Conservation (phyloP, 257 asterid species). For the Paulownia fortunei region DNA sequence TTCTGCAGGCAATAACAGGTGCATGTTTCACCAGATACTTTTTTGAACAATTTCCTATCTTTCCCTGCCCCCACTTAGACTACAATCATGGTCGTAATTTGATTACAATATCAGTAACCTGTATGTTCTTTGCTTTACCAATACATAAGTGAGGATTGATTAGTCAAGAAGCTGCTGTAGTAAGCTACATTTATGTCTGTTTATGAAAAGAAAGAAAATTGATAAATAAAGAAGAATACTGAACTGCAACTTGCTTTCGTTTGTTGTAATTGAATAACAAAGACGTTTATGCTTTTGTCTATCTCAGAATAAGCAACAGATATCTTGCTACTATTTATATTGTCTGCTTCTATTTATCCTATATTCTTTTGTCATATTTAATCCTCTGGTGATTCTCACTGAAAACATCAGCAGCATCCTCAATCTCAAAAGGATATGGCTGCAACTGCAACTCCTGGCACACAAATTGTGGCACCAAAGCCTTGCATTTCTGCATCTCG, state of each 20-base stretch:
- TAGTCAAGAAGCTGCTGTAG: slow-evolving; percentile 25
- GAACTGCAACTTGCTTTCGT: not conserved
- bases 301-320: not conserved
- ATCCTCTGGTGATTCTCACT: not conserved
- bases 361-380: not conserved
- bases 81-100: slow-evolving; percentile 3
- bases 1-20: too few species aligned
- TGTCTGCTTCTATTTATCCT: slow-evolving; percentile 5
- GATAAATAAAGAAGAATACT: not conserved
- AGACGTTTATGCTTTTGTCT: not conserved
- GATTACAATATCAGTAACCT: not conserved
- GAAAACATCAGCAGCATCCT: slow-evolving; percentile 40
- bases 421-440: slow-evolving; percentile 55
- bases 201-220: too few species aligned
- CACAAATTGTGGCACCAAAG: slow-evolving; percentile 48
- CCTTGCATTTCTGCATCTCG: slow-evolving; percentile 50
- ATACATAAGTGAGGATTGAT: too few species aligned
- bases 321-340: not conserved
- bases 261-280: too few species aligned
- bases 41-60: too few species aligned
- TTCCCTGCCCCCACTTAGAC: not conserved
- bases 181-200: not conserved
- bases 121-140: not conserved
- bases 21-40: too few species aligned
- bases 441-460: slow-evolving; percentile 52